Base-by-base conservation (phyloP, 192 early-diverging fungal species). In the Borealophlyctis nickersoniae region DNA sequence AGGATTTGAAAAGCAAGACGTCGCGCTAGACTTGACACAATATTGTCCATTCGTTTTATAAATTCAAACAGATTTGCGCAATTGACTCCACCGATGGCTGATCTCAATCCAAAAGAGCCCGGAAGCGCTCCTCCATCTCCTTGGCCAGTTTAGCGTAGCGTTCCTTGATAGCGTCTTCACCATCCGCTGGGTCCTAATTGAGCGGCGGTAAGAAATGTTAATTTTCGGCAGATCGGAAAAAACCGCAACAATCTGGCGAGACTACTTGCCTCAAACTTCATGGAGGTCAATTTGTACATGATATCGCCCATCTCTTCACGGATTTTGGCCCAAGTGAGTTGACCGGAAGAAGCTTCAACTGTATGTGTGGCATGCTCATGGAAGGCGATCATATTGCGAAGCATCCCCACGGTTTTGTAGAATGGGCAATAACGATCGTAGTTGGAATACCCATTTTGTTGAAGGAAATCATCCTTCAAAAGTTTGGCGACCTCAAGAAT, bases 401-500 rank as follows among this genome's bases (percentile, higher is more conserved):
- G 85, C 89, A 99, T 92, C 82, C 95, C 95, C 9, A 90, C 91
- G 16, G 98, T 98, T 86, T 99, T 99, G 86, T 91, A 99, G 86
- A 99, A 98, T 34, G 98, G 98, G 73, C 98, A 98, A 87, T 89
- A 98, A 53, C 95, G 91, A 78, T 99, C 98, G 73, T 99, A 99
- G 70, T 81, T 83, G 53, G 93, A 95, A 83, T 98, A 99, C 32
- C 96, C 96, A 77, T 99, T 99, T 77, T 99, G 97, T 81, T 99
- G 97, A 77, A 99, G 82, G 82, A 99, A 99, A 78, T 99, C 97
- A 70, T 99, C 97, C 87, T 99, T 99, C 73, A 99, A 91, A 67
- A 99, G 86, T 64, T 90, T 91, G 57, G 97, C 97, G 57, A 98
- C 81, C 64, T 99, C 97, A 45, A 99, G 86, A 19, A 93, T 96